A percentile compares a stretch with the other conserved stretches of the same genome.
phyloP scores from a whole-genome alignment of 371 early-diverging fungal species.

The Zychaea mexicana region DNA sequence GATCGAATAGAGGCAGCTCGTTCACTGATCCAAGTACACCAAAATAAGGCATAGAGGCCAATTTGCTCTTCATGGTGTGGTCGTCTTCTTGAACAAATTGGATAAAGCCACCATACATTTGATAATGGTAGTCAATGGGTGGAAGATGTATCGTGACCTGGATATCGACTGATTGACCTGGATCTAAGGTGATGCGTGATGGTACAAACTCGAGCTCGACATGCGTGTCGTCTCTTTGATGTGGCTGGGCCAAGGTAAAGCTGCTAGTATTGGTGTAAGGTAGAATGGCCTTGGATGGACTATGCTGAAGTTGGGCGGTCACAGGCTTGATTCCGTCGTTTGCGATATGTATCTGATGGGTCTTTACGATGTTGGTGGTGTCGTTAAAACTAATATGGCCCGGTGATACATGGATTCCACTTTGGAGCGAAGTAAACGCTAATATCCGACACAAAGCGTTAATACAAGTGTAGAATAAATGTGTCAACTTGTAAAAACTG shows the following conservation, averaged over 20 bases:
- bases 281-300: conserved; percentile 39
- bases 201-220: conserved; percentile 37
- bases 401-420: conserved; percentile 60
- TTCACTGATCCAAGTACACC: conserved; percentile 55
- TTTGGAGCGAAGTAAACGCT: conserved; percentile 57
- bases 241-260: conserved; percentile 20
- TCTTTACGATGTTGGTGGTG: conserved; percentile 39
- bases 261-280: conserved; percentile 25
- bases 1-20: conserved; percentile 43
- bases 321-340: conserved; percentile 51
- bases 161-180: conserved; percentile 38
- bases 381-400: conserved; percentile 72
- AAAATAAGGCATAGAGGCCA: conserved; percentile 57
- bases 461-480: neutral
- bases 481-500: neutral
- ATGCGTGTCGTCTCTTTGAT: conserved; percentile 21
- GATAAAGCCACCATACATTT: conserved; percentile 51
- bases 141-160: conserved; percentile 41
- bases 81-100: conserved; percentile 4
- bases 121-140: conserved; percentile 18
- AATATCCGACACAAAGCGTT: no score
- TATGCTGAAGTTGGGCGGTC: conserved; percentile 30
- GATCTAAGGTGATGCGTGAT: conserved; percentile 25
- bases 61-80: neutral
- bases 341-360: conserved; percentile 46